Evolutionary conservation across 305 asterid genomes (phyloP), one percentile per base, ranked within the genome.

Genomic region (Andrographis paniculata): DNA sequence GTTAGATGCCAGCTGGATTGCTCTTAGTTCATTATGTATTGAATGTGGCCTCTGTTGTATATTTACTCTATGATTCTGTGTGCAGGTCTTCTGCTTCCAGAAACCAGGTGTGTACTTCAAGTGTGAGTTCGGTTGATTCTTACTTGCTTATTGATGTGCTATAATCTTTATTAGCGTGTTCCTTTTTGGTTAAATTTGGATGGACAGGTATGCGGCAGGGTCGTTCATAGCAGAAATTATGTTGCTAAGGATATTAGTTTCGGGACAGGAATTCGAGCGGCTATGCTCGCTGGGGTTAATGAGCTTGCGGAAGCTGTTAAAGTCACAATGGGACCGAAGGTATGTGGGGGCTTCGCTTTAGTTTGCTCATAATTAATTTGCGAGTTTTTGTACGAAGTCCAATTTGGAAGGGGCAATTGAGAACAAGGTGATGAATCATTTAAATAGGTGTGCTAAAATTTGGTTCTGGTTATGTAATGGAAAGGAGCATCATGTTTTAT

Each of bases 241-340:
- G 86, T 60, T 53, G 95, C 95, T 57, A 87, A 83, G 73, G 95
- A 80, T 67, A 76, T 87, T 53, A 64, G 21, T 56, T 87, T 87
- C 20, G 95, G 96, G 19, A 67, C 47, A 46, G 76, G 74, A 41
- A 93, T 93, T 48, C 77, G 95, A 43, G 75, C 79, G 5, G 82
- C 80, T 14, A 76, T 87, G 95, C 72, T 87, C 13, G 78, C 76
- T 14, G 96, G 96, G 57, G 93, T 87, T 60, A 71, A 80, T 54
- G 96, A 87, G 55, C 87, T 87, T 8, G 93, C 96, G 1, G 95
- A 83, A 50, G 96, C 96, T 48, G 96, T 87, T n/a, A 87, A 87
- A 71, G 95, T 80, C 57, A 87, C 96, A 14, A 87, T 87, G 96
- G 96, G 95, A 39, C 96, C 96, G 16, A 84, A 83, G 95, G 96